These are phyloP conservation scores for Arbutus unedo DNA, from an alignment of 148 eudicot genomes.

Conservation along the genomic window DNA sequence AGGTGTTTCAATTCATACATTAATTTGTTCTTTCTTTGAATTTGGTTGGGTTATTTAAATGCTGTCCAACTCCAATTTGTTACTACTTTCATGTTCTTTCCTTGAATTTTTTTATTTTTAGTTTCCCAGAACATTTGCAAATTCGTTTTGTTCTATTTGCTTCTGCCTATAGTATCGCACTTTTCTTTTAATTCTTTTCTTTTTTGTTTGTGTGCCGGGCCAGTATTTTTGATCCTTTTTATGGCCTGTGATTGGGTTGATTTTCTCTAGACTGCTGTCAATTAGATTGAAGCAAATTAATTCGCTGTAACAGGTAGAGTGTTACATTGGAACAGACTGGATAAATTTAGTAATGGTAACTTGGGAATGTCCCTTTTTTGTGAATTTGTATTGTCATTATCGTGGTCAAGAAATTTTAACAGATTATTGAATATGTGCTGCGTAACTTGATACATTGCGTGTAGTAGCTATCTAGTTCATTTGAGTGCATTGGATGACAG, in stretches of 20 bases:
- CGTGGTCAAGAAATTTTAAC: background rate
- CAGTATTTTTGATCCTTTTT: background rate
- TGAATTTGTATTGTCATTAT: background rate
- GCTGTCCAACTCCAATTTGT: background rate
- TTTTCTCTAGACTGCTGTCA: background rate
- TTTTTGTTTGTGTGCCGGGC: background rate
- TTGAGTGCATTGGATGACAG: background rate
- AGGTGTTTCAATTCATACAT: slow-evolving; percentile 38
- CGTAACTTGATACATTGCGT: background rate
- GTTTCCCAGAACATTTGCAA: background rate
- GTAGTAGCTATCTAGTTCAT: background rate
- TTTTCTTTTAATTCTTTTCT: background rate
- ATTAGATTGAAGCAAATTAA: background rate
- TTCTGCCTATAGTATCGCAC: background rate
- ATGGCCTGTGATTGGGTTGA: background rate
- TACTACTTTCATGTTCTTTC: background rate
- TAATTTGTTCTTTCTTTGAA: slow-evolving; percentile 6
- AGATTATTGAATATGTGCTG: background rate
- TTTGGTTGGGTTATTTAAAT: background rate
- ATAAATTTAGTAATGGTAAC: background rate
- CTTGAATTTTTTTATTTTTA: background rate
- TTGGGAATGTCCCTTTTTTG: background rate
- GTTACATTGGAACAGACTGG: background rate
- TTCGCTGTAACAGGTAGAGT: background rate
- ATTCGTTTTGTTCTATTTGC: slow-evolving; percentile 6